phyloP scores from a whole-genome alignment of 352 stramenopile species.

The Phytophthora uliginosa region DNA sequence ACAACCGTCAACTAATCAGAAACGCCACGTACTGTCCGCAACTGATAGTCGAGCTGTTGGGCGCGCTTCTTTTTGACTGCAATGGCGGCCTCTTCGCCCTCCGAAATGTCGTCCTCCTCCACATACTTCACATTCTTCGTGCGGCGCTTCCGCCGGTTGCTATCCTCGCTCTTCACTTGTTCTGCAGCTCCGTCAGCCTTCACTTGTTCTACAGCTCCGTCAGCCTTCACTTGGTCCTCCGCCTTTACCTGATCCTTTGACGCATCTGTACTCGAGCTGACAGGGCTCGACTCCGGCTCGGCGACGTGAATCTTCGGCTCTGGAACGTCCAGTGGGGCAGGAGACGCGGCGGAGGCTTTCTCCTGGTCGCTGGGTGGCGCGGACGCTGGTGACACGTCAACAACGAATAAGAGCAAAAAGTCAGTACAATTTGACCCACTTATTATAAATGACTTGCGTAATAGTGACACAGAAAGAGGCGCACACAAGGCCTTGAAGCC shows the following conservation, averaged over 20 bases:
- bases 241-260: constrained; percentile 6
- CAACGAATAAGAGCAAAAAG: constrained; percentile 5
- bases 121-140: constrained; percentile 83
- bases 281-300: constrained; percentile 21
- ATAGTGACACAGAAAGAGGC: constrained; percentile 5
- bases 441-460: background rate
- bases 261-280: background rate
- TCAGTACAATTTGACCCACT: background rate
- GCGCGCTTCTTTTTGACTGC: constrained; percentile 77
- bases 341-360: background rate
- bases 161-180: constrained; percentile 19
- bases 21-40: constrained; percentile 46
- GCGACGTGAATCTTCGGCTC: constrained; percentile 3
- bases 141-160: constrained; percentile 51
- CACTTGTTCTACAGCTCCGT: background rate
- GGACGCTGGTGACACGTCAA: constrained; percentile 5
- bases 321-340: background rate
- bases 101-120: constrained; percentile 75
- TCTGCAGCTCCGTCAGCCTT: constrained; percentile 5
- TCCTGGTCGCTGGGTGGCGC: constrained; percentile 6
- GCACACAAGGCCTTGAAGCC: constrained; percentile 6
- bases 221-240: background rate
- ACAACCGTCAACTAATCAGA: background rate
- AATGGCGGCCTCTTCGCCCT: constrained; percentile 65
- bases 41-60: constrained; percentile 84